A percentile compares a stretch with the other conserved stretches of the same genome.
Conservation (phyloP, 2,329 filamentous ascomycete species). For the Paecilomyces formosus region DNA sequence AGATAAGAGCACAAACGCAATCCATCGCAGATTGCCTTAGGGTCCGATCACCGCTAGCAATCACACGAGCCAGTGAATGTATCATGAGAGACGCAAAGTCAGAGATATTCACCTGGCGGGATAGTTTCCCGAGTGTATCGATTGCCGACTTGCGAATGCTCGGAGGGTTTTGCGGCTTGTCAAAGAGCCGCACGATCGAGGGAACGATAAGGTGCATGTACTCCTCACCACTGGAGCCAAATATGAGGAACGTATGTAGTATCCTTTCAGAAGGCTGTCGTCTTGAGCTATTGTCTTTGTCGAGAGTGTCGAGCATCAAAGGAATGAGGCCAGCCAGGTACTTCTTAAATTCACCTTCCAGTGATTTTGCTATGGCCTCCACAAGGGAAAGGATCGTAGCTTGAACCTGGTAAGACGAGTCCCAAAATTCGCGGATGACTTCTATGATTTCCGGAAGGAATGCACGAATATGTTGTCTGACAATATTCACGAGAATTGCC, state of each 20-base stretch:
- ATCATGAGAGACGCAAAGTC: slow-evolving; percentile 96
- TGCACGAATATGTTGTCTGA: slow-evolving; percentile 90
- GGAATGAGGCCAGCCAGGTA: slow-evolving; percentile 85
- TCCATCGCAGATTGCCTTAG: slow-evolving; percentile 80
- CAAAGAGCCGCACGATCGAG: slow-evolving; percentile 88
- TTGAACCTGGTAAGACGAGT: slow-evolving; percentile 70
- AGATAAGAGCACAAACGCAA: slow-evolving; percentile 88
- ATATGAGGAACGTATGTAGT: slow-evolving; percentile 89
- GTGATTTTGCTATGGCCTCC: slow-evolving; percentile 83
- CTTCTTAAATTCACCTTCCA: slow-evolving; percentile 97
- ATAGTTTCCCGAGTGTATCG: slow-evolving; percentile 89
- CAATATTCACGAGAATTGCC: slow-evolving; percentile 85
- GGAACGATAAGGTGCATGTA: slow-evolving; percentile 99
- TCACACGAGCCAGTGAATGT: slow-evolving; percentile 78
- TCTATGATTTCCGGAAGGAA: slow-evolving; percentile 82
- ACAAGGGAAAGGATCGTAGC: slow-evolving; percentile 86
- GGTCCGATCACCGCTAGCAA: slow-evolving; percentile 63
- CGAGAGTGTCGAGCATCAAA: slow-evolving; percentile 87
- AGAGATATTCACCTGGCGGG: slow-evolving; percentile 91
- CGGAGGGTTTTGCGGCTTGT: slow-evolving; percentile 73
- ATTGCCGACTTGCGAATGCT: slow-evolving; percentile 82
- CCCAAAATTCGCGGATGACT: slow-evolving; percentile 86
- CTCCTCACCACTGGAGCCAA: slow-evolving; percentile 90
- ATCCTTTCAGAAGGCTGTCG: slow-evolving; percentile 82
- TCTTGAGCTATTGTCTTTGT: slow-evolving; percentile 70